Evolutionary conservation across 768 basidiomycete species (phyloP), one percentile per base, ranked within the genome.

Genomic region (Boletus patriciae): DNA sequence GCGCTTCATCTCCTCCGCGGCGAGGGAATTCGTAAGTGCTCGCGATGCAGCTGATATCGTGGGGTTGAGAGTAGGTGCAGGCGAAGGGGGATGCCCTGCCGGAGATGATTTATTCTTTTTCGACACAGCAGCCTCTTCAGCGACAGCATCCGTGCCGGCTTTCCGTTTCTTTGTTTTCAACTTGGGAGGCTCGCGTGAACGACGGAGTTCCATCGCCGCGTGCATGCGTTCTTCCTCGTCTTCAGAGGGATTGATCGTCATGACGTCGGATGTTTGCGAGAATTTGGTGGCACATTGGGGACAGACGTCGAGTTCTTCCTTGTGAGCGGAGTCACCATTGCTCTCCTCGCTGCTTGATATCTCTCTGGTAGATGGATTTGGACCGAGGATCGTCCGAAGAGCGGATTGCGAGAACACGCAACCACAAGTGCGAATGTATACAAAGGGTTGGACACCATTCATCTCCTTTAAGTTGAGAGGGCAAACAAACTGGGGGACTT

Each of bases 391-490:
- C 3, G 87, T 86, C 55, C 85, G 86, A 41, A 98, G 78, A 3
- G 89, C 92, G 0, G 87, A 87, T 57, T 90, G 88, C 5, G 92
- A 88, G 74, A 98, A 92, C 33, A 94, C 92, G 70, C 93, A 95
- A 16, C 94, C 94, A 65, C 96, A 98, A 0, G 86, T 75, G 15
- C 80, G 78, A 62, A 98, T 72, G 68, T 94, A 96, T 51, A 94
- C 86, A 70, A 98, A 98, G 0, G 94, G 92, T 50, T 89, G 82
- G 4, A 72, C 69, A 15, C 97, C 97, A 63, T 92, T 94, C 94
- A 98, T 98, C 74, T 97, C 96, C 71, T 93, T 92, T 60, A 92
- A 76, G 2, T 88, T 92, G 50, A 98, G 79, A 1, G 97, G 92
- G 75, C 97, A 99, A 54, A 94, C 85, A 65, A 94, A 98, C 51